Percentiles rank a stretch among this genome's conserved stretches.
phyloP scores from a whole-genome alignment of 2,329 filamentous ascomycete species.

The Scedosporium dehoogii region DNA sequence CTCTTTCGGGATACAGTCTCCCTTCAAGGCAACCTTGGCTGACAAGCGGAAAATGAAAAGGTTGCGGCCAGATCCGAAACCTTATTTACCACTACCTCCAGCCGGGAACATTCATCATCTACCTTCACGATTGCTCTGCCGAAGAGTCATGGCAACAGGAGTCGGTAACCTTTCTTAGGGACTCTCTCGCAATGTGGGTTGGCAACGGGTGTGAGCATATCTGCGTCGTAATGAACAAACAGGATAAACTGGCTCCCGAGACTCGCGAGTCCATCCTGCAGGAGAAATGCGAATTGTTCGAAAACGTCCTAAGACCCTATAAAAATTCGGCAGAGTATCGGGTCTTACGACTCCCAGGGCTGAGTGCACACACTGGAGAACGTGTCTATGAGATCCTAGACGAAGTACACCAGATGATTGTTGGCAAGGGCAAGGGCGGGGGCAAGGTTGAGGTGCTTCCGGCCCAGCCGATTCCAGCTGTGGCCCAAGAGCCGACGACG shows the following conservation, averaged over 20 bases:
- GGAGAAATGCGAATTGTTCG: neutral
- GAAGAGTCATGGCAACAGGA: slow-evolving; percentile 13
- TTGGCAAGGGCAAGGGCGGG: neutral
- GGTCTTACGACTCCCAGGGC: neutral
- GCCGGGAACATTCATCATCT: slow-evolving; percentile 17
- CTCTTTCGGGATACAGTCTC: too few relatives aligned
- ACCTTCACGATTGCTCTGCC: slow-evolving; percentile 19
- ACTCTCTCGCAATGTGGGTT: slow-evolving; percentile 12
- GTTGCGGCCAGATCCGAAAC: slow-evolving; percentile 18
- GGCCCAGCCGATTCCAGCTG: neutral
- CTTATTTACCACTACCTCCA: slow-evolving; percentile 18
- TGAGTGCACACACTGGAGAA: neutral
- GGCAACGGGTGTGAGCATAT: slow-evolving; percentile 14
- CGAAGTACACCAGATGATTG: neutral
- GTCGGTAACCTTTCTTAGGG: slow-evolving; percentile 18
- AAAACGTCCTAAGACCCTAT: neutral
- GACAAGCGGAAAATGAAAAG: slow-evolving; percentile 4
- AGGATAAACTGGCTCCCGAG: slow-evolving; percentile 16
- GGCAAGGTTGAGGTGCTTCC: too few relatives aligned
- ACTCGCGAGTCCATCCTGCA: neutral
- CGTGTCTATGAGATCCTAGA: slow-evolving; percentile 7
- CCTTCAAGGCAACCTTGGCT: neutral
- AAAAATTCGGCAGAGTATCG: neutral
- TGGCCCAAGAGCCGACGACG: neutral
- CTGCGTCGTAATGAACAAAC: slow-evolving; percentile 22